Evolutionary conservation across 768 basidiomycete species (phyloP), one percentile per base, ranked within the genome.

Genomic region (Tylopilus felleus): DNA sequence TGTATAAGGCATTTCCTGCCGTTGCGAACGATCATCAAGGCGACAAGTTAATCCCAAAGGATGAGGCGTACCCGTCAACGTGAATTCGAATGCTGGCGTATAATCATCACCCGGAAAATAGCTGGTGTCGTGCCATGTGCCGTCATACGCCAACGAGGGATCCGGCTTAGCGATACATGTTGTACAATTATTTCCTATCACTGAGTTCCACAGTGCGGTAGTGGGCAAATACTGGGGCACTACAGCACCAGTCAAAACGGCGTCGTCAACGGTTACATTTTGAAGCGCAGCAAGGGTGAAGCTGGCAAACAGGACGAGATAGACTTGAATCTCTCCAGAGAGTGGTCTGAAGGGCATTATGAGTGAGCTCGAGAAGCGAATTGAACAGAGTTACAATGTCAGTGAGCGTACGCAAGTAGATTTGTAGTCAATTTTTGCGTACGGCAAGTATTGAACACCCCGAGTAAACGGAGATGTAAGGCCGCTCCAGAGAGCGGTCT

Each of bases 181-280:
- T 1, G 51, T 13, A 16, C 62, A 64, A 17, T 29, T 38, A 14
- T 56, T 52, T 0, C 56, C 62, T 9, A 23, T 2, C 25, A 27
- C 25, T 33, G 31, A 12, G 5, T 47, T 49, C 62, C 62, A 64
- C 1, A 1, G 3, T 1, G 49, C 33, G 8, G n/a, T 2, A 8
- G 35, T 8, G 33, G 62, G 63, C 3, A 58, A 28, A 35, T 58
- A 64, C 4, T 41, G 46, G 1, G 56, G 51, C 12, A 54, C 42
- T 17, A 51, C 45, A 4, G 46, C 0, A 14, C 62, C 59, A 4
- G 23, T 52, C 25, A 42, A n/a, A 8, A 36, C 52, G 0, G 62
- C 52, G 23, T 64, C 63, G n/a, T 62, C 60, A 28, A 61, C 28
- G 8, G 60, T 59, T n/a, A 59, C 41, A 13, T 59, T 61, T 33